Percentiles rank a stretch among this genome's conserved stretches.
phyloP scores from a whole-genome alignment of 352 stramenopile genomes.

The Globisporangium lucens region DNA sequence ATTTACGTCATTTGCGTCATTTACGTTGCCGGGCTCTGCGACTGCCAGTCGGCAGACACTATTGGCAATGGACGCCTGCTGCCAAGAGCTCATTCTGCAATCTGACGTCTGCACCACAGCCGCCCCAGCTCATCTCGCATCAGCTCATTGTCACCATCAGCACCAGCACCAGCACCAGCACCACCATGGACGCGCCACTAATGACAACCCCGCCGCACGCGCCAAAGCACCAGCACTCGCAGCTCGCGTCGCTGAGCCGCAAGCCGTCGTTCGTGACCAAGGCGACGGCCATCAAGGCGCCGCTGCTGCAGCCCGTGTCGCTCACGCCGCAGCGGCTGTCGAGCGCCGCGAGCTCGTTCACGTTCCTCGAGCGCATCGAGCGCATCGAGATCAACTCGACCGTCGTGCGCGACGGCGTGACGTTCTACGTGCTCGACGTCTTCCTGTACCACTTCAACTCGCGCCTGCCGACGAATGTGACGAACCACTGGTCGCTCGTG shows the following conservation, averaged over 20 bases:
- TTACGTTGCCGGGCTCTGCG: too few species aligned
- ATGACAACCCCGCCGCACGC: too few species aligned
- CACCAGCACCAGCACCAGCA: too few species aligned
- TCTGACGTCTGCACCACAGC: too few species aligned
- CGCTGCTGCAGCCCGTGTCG: slow-evolving; percentile 4
- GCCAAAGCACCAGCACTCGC: too few species aligned
- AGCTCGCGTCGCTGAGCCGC: slow-evolving; percentile 8
- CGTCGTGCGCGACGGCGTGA: slow-evolving; percentile 11
- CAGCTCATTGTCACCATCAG: too few species aligned
- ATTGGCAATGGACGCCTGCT: too few species aligned
- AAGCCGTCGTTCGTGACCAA: slow-evolving; percentile 9
- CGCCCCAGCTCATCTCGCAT: too few species aligned
- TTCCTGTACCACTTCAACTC: slow-evolving; percentile 11
- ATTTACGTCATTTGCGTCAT: too few species aligned
- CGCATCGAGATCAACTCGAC: slow-evolving; percentile 17
- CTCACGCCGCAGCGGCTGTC: slow-evolving; percentile 2
- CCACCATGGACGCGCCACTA: too few species aligned
- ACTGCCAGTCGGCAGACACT: too few species aligned
- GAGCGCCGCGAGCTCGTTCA: background rate
- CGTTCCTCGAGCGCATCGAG: slow-evolving; percentile 10
- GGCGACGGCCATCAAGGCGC: background rate
- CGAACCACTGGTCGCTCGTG: background rate
- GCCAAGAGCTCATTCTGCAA: too few species aligned
- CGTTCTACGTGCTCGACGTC: slow-evolving; percentile 15
- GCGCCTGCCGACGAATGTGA: slow-evolving; percentile 5